Evolutionary conservation across 2,329 filamentous ascomycete genomes (phyloP), one percentile per base, ranked within the genome.

Genomic region (Knufia petricola): DNA sequence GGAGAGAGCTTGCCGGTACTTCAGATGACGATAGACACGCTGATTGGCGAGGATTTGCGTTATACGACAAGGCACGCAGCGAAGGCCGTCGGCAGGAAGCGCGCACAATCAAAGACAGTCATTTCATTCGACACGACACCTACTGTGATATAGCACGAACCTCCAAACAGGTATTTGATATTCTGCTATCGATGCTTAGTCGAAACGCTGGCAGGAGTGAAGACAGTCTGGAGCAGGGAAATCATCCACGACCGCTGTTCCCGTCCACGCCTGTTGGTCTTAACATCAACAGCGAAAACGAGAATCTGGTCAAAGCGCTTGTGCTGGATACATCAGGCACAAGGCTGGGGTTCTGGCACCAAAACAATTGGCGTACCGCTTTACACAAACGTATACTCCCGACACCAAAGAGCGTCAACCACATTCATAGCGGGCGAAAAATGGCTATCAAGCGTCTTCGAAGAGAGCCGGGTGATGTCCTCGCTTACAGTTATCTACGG

Each of bases 231-330:
- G 24, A 37, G 7, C 30, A 24, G 15, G 7, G n/a, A 9, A 6
- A 23, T 24, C 21, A 26, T 46, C 43, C n/a, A 30, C 19, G 9
- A 46, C 32, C 17, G 3, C 12, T 54, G 7, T 55, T 55, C 23
- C 49, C 50, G n/a, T 17, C 31, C 23, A 43, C 51, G 21, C 51
- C 52, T 10, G 17, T 24, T 12, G 24, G 21, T 34, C 20, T 55
- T 12, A 53, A 56, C 44, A 38, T 19, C 17, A 53, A 56, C 45
- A 34, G 38, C 9, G 20, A 48, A 40, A 51, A 56, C 23, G 45
- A 53, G 38, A 37, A 47, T 10, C 47, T 56, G 2, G 42, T 56
- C 21, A 55, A 52, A 34, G 54, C 50, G n/a, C 40, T 56, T 9
- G 46, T 41, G 4, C 34, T 56, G 15, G 52, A 49, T 28, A 52